A percentile compares a stretch with the other conserved stretches of the same genome.
Evolutionary conservation across 257 asterid genomes (phyloP).

Genomic region (Plantago ovata): DNA sequence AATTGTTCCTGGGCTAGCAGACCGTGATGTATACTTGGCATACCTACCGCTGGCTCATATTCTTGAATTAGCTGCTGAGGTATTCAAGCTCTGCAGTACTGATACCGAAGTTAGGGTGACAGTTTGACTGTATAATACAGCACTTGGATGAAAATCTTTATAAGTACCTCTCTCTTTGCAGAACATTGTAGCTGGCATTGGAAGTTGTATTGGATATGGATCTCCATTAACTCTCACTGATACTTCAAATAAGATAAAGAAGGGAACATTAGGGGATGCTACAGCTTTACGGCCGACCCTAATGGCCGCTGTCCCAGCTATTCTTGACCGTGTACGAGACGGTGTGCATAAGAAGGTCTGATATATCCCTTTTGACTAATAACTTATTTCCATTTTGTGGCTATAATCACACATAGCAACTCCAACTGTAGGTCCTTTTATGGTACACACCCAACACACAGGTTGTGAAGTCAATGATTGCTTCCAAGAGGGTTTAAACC

Average conservation of each 20-base stretch:
- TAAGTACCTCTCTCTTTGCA: conserved; percentile 28
- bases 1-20: conserved; percentile 77
- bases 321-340: conserved; percentile 96
- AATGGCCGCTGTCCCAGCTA: conserved; percentile 97
- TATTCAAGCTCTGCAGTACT: conserved; percentile 25
- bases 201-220: conserved; percentile 95
- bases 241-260: conserved; percentile 89
- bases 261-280: conserved; percentile 96
- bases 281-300: conserved; percentile 71
- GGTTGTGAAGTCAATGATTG: too few species aligned
- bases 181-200: conserved; percentile 73
- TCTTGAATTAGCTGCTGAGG: conserved; percentile 99
- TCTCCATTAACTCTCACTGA: conserved; percentile 95
- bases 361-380: conserved; percentile 8
- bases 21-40: conserved; percentile 79
- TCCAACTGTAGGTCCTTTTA: too few species aligned
- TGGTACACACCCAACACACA: too few species aligned
- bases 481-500: too few species aligned
- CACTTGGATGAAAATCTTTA: conserved; percentile 2
- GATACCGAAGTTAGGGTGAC: not conserved
- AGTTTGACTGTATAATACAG: conserved; percentile 4
- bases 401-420: too few species aligned
- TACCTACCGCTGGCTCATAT: conserved; percentile 95
- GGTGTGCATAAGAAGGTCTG: conserved; percentile 94
- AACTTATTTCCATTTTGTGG: conserved; percentile 4